Evolutionary conservation across 1,284 basidiomycete species (phyloP).

Genomic region (Peniophora sp.): DNA sequence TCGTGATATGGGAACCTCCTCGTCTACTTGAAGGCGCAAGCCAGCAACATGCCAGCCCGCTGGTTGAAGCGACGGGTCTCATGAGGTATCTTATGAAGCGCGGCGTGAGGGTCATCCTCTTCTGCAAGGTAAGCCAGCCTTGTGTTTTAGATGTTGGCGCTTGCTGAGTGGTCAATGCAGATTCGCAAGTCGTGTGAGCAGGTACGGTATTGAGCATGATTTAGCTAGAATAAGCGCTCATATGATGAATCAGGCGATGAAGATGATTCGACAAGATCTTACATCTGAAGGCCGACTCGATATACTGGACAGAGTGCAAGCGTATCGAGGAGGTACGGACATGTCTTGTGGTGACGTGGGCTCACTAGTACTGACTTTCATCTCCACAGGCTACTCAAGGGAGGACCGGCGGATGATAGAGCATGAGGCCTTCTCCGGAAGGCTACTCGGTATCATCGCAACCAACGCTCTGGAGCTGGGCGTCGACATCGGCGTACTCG

Average conservation of each 20-base stretch:
- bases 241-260: constrained; percentile 85
- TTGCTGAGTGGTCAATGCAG: constrained; percentile 37
- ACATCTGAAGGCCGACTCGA: constrained; percentile 72
- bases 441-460: constrained; percentile 80
- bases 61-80: constrained; percentile 67
- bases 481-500: constrained; percentile 83
- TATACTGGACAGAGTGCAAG: constrained; percentile 70
- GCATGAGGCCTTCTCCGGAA: constrained; percentile 78
- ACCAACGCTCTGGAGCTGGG: constrained; percentile 90
- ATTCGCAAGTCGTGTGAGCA: constrained; percentile 78
- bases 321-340: constrained; percentile 73
- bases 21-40: constrained; percentile 48
- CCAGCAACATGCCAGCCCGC: constrained; percentile 40
- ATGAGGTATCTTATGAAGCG: constrained; percentile 80
- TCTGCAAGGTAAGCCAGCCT: constrained; percentile 62
- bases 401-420: constrained; percentile 83
- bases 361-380: too few species aligned
- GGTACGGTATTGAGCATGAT: constrained; percentile 29
- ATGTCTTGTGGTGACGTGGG: not conserved
- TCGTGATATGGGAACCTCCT: constrained; percentile 75
- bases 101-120: constrained; percentile 78
- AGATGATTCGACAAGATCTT: constrained; percentile 66
- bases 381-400: constrained; percentile 44
- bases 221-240: too few species aligned
- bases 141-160: not conserved